Evolutionary conservation across 768 basidiomycete species (phyloP).

Genomic region (Stropharia rugosoannulata): DNA sequence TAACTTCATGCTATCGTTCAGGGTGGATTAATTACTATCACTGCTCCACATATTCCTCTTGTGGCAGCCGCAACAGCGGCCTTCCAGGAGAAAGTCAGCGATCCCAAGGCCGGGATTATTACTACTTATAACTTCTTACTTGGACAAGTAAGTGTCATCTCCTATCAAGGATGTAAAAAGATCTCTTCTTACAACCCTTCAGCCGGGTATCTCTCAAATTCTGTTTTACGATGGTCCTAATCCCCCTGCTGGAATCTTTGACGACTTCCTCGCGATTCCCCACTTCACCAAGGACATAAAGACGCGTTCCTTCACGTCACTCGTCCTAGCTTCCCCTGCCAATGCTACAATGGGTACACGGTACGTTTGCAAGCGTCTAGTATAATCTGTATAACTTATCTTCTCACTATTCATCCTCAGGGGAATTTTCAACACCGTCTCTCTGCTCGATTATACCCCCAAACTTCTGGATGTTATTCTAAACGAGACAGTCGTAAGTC

Average conservation of each 20-base stretch:
- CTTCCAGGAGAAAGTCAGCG: slow-evolving; percentile 40
- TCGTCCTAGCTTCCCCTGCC: slow-evolving; percentile 38
- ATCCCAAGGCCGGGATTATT: slow-evolving; percentile 52
- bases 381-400: not conserved
- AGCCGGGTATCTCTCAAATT: slow-evolving; percentile 27
- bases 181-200: not conserved
- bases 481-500: slow-evolving; percentile 42
- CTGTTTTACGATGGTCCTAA: slow-evolving; percentile 62
- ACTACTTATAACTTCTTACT: slow-evolving; percentile 40
- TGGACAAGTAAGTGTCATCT: slow-evolving; percentile 29
- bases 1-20: slow-evolving; percentile 16
- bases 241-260: slow-evolving; percentile 49
- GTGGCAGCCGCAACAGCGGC: slow-evolving; percentile 36
- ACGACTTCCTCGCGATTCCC: slow-evolving; percentile 48
- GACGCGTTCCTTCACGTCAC: slow-evolving; percentile 38
- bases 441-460: slow-evolving; percentile 1
- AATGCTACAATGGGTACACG: slow-evolving; percentile 29
- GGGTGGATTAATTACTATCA: slow-evolving; percentile 48
- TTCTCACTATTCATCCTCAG: not conserved
- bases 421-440: slow-evolving; percentile 3
- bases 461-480: slow-evolving; percentile 9
- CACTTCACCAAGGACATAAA: slow-evolving; percentile 33
- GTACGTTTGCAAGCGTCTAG: slow-evolving; percentile 6
- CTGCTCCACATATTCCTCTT: slow-evolving; percentile 17
- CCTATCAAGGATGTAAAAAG: not conserved